Base-by-base conservation (phyloP, 176 grass and related monocot species). In the Urochloa ruziziensis region DNA sequence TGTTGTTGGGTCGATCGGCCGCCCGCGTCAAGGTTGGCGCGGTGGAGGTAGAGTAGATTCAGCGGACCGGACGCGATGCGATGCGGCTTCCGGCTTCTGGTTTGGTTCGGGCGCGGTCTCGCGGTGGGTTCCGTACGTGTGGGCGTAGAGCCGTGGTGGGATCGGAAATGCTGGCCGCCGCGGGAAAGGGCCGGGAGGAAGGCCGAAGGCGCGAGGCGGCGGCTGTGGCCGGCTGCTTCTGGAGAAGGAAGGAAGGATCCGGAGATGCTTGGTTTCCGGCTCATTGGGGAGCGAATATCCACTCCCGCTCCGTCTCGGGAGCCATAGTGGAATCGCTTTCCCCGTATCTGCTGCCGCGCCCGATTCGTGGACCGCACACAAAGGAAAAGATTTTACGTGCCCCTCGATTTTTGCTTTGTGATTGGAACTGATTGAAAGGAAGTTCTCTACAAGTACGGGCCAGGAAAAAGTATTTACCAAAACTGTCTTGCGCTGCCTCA, bases 231-330 rank as follows among this genome's bases (percentile, higher is more conserved):
- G 15, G 37, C 42, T 25, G 68, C 57, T 79, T 79, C 59, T 34
- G 10, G 76, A 33, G 37, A 8, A 17, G 13, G 16, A 23, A 30
- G 11, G 81, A 83, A 74, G 51, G 49, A 47, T 70, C 73, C 51
- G 21, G 70, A 61, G 82, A 25, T 43, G 74, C 23, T 61, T 53
- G 9, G 63, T 63, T 23, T 49, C 60, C 53, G 6, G 83, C 53
- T 29, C 12, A 12, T 3, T 47, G 37, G 35, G 29, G 52, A 52
- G 9, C 34, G 83, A 79, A 78, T 78, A 85, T 85, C 52, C 83
- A 3, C 2, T 14, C 12, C 29, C 27, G 27, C 46, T 19, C 35
- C 65, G 70, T 19, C 16, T 11, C 23, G 40, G 39, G 17, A 32
- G 40, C 60, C 9, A 28, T 2, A 2, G 73, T 58, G 49, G 52